Conservation (phyloP, 306 rosid genomes). For the Trifolium repens region DNA sequence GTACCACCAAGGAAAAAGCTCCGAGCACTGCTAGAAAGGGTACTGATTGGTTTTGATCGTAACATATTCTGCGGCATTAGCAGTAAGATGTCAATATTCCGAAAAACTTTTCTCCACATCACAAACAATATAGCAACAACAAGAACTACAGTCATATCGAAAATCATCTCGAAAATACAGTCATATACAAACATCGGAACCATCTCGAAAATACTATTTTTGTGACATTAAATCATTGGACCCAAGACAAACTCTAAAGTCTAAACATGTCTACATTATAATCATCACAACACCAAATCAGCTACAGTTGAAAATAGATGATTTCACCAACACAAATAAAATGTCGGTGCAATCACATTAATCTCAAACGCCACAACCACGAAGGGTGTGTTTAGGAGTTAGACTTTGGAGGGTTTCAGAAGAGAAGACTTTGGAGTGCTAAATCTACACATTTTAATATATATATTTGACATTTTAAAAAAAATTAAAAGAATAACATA, state of each 20-base stretch:
- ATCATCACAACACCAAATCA: not conserved
- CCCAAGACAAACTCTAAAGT: not conserved
- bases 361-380: not conserved
- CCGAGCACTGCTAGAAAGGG: constrained; percentile 81
- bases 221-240: not conserved
- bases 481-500: too few species aligned
- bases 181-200: not conserved
- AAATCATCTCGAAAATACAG: too few species aligned
- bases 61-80: constrained; percentile 64
- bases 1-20: constrained; percentile 74
- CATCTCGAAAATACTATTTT: not conserved
- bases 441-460: too few species aligned
- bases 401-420: not conserved
- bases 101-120: constrained; percentile 8
- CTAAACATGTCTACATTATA: not conserved
- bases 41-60: constrained; percentile 76
- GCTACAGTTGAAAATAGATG: not conserved
- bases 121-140: constrained; percentile 1
- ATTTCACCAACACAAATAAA: not conserved
- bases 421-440: not conserved
- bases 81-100: not conserved
- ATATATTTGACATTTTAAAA: too few species aligned
- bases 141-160: too few species aligned
- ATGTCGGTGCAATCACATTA: not conserved
- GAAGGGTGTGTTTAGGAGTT: not conserved